These are phyloP conservation scores for Hemileccinum rubropunctum DNA, from an alignment of 768 basidiomycete genomes.

Conservation along the genomic window DNA sequence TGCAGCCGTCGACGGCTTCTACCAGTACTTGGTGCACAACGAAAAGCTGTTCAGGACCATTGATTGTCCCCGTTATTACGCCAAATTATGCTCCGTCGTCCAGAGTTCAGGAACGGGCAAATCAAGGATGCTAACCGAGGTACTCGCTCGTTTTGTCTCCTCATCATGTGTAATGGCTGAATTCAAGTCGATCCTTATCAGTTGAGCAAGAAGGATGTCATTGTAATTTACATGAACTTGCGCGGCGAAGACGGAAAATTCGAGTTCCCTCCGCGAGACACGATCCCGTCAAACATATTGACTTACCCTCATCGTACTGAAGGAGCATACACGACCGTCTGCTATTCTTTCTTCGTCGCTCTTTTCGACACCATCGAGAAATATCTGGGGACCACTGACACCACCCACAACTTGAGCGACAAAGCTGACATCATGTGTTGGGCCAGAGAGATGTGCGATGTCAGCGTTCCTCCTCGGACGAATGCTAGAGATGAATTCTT, in stretches of 20 bases:
- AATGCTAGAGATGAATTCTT: not conserved
- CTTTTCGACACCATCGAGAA: not conserved
- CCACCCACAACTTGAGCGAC: not conserved
- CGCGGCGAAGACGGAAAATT: too few relatives aligned
- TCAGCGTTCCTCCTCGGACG: not conserved
- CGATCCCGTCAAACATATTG: not conserved
- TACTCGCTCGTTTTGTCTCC: not conserved
- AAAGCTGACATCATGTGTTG: not conserved
- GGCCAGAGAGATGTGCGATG: not conserved
- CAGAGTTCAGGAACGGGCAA: conserved; percentile 16
- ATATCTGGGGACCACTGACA: not conserved
- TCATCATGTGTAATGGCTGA: too few relatives aligned
- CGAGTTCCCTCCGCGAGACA: too few relatives aligned
- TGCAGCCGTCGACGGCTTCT: not conserved
- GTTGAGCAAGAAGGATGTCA: not conserved
- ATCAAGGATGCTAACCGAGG: conserved; percentile 13
- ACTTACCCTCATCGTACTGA: not conserved
- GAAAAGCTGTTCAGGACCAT: not conserved
- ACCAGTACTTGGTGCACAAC: conserved; percentile 6
- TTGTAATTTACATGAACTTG: too few relatives aligned
- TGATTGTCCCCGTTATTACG: not conserved
- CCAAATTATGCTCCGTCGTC: conserved; percentile 9
- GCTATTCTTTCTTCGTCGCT: conserved; percentile 1
- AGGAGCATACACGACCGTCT: not conserved
- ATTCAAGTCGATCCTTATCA: not conserved